A percentile compares a stretch with the other conserved stretches of the same genome.
Evolutionary conservation across 2,329 filamentous ascomycete species (phyloP).

Genomic region (Diaporthe sp.): DNA sequence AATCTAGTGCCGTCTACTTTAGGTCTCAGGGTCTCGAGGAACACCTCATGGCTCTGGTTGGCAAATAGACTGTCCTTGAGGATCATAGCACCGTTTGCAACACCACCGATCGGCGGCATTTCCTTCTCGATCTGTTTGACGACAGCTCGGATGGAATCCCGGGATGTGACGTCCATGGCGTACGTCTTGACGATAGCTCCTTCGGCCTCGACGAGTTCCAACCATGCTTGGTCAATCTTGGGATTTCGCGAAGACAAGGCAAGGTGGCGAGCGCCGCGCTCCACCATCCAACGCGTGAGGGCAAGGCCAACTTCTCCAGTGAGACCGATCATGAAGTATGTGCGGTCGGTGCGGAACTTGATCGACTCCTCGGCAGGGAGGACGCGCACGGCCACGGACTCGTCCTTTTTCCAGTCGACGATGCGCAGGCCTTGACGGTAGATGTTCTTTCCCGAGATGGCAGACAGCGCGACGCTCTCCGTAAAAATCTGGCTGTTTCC

Average conservation of each 20-base stretch:
- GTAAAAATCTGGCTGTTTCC: neutral
- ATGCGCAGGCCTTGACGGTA: constrained; percentile 21
- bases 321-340: constrained; percentile 53
- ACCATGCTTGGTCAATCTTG: constrained; percentile 49
- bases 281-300: constrained; percentile 56
- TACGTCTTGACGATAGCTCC: constrained; percentile 40
- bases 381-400: constrained; percentile 8
- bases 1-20: constrained; percentile 47
- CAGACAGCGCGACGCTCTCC: constrained; percentile 16
- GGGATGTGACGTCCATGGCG: constrained; percentile 34
- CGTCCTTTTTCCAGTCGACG: constrained; percentile 6
- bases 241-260: constrained; percentile 57
- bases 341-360: constrained; percentile 47
- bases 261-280: constrained; percentile 53
- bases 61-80: constrained; percentile 38
- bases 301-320: constrained; percentile 54
- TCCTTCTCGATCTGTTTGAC: constrained; percentile 1
- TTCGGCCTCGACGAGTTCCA: constrained; percentile 42
- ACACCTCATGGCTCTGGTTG: constrained; percentile 38
- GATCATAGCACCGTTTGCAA: constrained; percentile 42
- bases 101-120: constrained; percentile 34
- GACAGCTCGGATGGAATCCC: neutral
- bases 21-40: constrained; percentile 44
- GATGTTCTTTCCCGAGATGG: neutral
- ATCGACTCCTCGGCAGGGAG: constrained; percentile 15